Conservation (phyloP, 768 basidiomycete genomes). For the Macrolepiota albuminosa region DNA sequence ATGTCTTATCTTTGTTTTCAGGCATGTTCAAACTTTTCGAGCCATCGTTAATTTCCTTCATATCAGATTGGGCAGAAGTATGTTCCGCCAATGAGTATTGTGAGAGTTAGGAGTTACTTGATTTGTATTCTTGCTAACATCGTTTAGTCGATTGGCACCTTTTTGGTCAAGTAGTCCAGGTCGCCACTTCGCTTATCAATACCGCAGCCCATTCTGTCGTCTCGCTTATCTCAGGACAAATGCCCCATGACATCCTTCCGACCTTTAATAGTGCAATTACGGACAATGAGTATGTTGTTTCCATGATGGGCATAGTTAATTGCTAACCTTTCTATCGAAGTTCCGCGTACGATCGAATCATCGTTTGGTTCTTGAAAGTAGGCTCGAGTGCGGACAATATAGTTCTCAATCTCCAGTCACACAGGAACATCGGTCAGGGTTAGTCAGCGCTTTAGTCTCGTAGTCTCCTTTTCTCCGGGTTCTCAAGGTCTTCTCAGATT, state of each 20-base stretch:
- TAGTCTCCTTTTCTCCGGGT: background rate
- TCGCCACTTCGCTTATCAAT: constrained; percentile 36
- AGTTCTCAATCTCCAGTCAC: constrained; percentile 36
- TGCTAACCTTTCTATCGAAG: constrained; percentile 21
- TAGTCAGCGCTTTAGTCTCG: constrained; percentile 4
- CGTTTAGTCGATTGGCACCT: constrained; percentile 53
- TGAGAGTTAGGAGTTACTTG: constrained; percentile 24
- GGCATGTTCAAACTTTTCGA: constrained; percentile 40
- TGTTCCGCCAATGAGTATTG: constrained; percentile 38
- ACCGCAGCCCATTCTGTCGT: constrained; percentile 24
- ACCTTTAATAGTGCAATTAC: constrained; percentile 24
- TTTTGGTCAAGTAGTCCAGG: constrained; percentile 41
- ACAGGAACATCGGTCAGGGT: constrained; percentile 43
- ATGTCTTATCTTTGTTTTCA: constrained; percentile 14
- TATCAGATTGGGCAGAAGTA: constrained; percentile 44
- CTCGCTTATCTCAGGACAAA: constrained; percentile 23
- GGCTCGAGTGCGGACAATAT: constrained; percentile 29
- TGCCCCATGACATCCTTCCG: constrained; percentile 23
- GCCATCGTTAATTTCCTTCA: constrained; percentile 31
- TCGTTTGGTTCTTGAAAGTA: constrained; percentile 35
- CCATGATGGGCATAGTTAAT: background rate
- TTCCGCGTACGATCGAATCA: constrained; percentile 33
- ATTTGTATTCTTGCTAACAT: background rate
- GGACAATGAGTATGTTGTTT: constrained; percentile 11
- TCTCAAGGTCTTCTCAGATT: constrained; percentile 24